Evolutionary conservation across 257 asterid species (phyloP).

Genomic region (Solanum okadae): DNA sequence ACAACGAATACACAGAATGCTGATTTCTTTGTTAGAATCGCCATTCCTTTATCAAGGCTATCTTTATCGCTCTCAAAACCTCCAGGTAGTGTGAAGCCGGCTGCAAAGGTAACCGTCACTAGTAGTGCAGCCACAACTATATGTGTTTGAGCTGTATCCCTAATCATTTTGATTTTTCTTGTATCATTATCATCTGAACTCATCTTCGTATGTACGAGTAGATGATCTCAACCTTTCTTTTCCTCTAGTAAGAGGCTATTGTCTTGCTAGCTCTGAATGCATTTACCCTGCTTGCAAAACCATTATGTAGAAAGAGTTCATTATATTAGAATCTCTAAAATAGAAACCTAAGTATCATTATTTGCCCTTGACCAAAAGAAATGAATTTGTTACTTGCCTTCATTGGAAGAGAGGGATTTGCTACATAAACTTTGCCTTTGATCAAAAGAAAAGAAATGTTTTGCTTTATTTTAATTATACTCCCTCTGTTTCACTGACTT

Average conservation of each 20-base stretch:
- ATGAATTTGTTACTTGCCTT: background rate
- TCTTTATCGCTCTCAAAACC: background rate
- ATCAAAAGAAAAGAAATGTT: background rate
- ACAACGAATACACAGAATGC: conserved; percentile 10
- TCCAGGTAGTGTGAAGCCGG: conserved; percentile 11
- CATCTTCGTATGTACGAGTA: background rate
- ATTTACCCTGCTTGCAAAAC: background rate
- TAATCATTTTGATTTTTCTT: background rate
- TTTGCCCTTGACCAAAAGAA: background rate
- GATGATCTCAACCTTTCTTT: background rate
- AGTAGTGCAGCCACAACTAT: background rate
- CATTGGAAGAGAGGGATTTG: background rate
- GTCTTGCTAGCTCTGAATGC: background rate
- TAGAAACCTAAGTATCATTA: background rate
- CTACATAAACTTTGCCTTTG: background rate
- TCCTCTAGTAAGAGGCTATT: background rate
- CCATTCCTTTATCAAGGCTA: background rate
- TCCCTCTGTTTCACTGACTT: background rate
- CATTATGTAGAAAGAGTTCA: background rate
- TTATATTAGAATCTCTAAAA: background rate
- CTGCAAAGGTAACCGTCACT: background rate
- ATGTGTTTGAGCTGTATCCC: background rate
- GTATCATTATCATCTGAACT: background rate
- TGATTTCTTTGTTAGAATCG: background rate
- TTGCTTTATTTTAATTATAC: background rate